These are phyloP conservation scores for Dryadomyces quercivorus DNA, from an alignment of 2,329 filamentous ascomycete genomes.

Conservation along the genomic window DNA sequence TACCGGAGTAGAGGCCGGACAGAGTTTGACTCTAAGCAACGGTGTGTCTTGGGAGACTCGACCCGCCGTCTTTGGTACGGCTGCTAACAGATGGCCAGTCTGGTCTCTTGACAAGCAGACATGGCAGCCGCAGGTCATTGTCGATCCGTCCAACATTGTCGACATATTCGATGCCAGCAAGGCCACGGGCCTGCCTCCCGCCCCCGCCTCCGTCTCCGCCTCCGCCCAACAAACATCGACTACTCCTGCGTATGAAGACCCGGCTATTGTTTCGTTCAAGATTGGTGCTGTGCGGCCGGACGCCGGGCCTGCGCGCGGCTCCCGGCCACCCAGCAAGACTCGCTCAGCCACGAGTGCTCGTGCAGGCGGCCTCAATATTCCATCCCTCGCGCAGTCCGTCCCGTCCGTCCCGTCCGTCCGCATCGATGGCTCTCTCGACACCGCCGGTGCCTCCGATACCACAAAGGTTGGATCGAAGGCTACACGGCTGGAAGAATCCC, in stretches of 20 bases:
- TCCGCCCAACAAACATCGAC: slow-evolving; percentile 5
- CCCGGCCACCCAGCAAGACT: background rate
- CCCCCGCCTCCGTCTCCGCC: background rate
- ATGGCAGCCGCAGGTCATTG: slow-evolving; percentile 31
- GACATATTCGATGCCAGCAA: slow-evolving; percentile 11
- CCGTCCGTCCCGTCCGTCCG: background rate
- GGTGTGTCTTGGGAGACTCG: slow-evolving; percentile 36
- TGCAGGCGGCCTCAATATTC: background rate
- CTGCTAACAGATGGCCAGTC: slow-evolving; percentile 17
- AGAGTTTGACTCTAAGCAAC: slow-evolving; percentile 58
- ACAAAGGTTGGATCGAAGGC: background rate
- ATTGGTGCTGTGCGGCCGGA: slow-evolving; percentile 2
- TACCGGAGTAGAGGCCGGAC: slow-evolving; percentile 51
- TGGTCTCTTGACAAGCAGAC: slow-evolving; percentile 25
- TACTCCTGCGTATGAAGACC: slow-evolving; percentile 7
- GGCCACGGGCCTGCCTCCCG: background rate
- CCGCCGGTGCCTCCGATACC: background rate
- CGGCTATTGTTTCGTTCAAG: slow-evolving; percentile 11
- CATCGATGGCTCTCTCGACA: background rate
- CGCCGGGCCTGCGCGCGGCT: background rate
- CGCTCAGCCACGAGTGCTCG: background rate
- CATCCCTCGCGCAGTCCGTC: background rate
- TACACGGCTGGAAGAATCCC: background rate
- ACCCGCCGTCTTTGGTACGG: too few species aligned
- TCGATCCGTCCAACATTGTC: slow-evolving; percentile 26